Evolutionary conservation across 1,284 basidiomycete species (phyloP).

Genomic region (Puccinia sorghi): DNA sequence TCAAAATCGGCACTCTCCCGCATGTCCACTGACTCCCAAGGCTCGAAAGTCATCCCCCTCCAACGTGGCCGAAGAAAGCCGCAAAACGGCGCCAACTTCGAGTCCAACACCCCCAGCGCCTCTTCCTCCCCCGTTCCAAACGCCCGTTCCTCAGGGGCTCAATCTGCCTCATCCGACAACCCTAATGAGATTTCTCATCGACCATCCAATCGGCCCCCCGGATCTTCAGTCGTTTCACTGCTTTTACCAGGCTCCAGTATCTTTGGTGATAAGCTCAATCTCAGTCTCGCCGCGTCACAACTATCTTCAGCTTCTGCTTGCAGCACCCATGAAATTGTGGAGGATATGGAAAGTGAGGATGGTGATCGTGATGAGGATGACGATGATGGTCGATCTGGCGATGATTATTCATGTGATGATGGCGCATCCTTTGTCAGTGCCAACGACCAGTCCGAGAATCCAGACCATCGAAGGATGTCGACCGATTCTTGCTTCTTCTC

Average conservation of each 20-base stretch:
- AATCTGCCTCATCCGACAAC: neutral
- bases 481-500: conserved; percentile 6
- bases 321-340: neutral
- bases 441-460: conserved; percentile 16
- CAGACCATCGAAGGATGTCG: neutral
- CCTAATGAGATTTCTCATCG: neutral
- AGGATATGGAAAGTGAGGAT: conserved; percentile 50
- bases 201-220: neutral
- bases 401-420: conserved; percentile 27
- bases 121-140: conserved; percentile 4
- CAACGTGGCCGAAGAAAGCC: conserved; percentile 40
- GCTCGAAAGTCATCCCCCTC: conserved; percentile 36
- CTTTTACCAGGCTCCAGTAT: conserved; percentile 45
- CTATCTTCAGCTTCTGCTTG: neutral
- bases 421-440: conserved; percentile 40
- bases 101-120: neutral
- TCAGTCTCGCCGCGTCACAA: neutral
- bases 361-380: conserved; percentile 51
- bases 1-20: conserved; percentile 20
- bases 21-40: conserved; percentile 40
- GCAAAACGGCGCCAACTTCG: neutral
- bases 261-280: conserved; percentile 20
- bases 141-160: neutral
- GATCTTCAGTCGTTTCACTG: conserved; percentile 34
- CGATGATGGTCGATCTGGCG: conserved; percentile 55